Conservation (phyloP, 805 yeast genomes). For the Candida nitratophila region DNA sequence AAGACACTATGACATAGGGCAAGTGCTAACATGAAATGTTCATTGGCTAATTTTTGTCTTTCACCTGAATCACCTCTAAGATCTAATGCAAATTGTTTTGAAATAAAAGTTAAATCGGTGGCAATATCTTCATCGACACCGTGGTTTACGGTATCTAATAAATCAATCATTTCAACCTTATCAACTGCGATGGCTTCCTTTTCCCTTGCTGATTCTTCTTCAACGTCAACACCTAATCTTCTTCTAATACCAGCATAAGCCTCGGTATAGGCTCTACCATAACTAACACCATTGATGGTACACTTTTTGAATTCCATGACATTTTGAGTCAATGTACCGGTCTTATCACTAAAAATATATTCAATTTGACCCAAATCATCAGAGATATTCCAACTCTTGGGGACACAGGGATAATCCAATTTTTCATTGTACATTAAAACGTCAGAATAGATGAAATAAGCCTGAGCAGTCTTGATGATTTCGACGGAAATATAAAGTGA, state of each 20-base stretch:
- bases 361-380: constrained; percentile 84
- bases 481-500: constrained; percentile 75
- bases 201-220: constrained; percentile 37
- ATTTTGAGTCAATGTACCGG: constrained; percentile 79
- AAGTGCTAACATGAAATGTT: constrained; percentile 69
- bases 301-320: constrained; percentile 79
- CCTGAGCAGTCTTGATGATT: constrained; percentile 71
- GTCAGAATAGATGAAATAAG: constrained; percentile 68
- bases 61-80: constrained; percentile 43
- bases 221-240: constrained; percentile 56
- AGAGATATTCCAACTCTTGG: constrained; percentile 77
- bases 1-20: constrained; percentile 78
- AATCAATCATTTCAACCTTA: constrained; percentile 38
- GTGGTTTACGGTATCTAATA: constrained; percentile 21
- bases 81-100: constrained; percentile 60
- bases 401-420: constrained; percentile 70
- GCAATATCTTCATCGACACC: constrained; percentile 27
- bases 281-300: constrained; percentile 57
- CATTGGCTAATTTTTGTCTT: constrained; percentile 50
- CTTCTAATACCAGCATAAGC: constrained; percentile 68
- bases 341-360: constrained; percentile 75
- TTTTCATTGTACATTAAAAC: constrained; percentile 59
- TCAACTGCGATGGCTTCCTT: constrained; percentile 34
- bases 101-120: constrained; percentile 58
- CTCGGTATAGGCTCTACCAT: constrained; percentile 74